These are phyloP conservation scores for Litsea cubeba DNA, from an alignment of 164 flowering plant genomes.

Conservation along the genomic window DNA sequence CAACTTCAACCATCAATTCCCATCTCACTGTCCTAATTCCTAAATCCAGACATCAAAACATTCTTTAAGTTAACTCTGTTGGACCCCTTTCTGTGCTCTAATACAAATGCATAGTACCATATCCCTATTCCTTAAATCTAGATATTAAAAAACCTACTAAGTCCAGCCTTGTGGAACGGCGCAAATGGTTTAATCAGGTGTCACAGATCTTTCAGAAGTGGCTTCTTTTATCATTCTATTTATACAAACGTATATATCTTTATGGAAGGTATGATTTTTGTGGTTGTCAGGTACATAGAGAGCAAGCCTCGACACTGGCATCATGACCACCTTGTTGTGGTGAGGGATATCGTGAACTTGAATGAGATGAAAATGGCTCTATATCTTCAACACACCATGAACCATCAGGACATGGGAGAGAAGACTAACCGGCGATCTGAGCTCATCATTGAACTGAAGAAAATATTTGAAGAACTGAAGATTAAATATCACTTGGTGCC, in stretches of 20 bases:
- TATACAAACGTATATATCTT: background rate
- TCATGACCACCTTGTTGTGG: slow-evolving; percentile 43
- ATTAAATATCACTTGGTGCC: slow-evolving; percentile 70
- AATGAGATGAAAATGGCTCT: slow-evolving; percentile 79
- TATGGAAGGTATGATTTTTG: background rate
- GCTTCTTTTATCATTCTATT: background rate
- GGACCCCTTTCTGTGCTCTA: too few species aligned
- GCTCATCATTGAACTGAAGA: slow-evolving; percentile 59
- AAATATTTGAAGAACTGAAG: slow-evolving; percentile 59
- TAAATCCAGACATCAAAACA: too few species aligned
- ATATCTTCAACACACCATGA: slow-evolving; percentile 66
- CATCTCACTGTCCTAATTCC: too few species aligned
- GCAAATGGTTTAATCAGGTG: background rate
- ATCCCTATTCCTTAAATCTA: background rate
- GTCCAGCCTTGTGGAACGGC: background rate
- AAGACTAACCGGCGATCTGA: slow-evolving; percentile 58
- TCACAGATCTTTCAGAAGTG: background rate
- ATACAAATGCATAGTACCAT: too few species aligned
- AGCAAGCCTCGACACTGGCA: slow-evolving; percentile 76
- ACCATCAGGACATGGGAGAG: slow-evolving; percentile 65
- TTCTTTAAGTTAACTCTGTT: too few species aligned
- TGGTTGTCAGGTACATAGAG: slow-evolving; percentile 56
- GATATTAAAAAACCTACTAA: background rate
- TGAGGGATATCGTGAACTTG: slow-evolving; percentile 67
- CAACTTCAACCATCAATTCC: too few species aligned